Base-by-base conservation (phyloP, 2,329 filamentous ascomycete species). In the Fusarium floridanum region DNA sequence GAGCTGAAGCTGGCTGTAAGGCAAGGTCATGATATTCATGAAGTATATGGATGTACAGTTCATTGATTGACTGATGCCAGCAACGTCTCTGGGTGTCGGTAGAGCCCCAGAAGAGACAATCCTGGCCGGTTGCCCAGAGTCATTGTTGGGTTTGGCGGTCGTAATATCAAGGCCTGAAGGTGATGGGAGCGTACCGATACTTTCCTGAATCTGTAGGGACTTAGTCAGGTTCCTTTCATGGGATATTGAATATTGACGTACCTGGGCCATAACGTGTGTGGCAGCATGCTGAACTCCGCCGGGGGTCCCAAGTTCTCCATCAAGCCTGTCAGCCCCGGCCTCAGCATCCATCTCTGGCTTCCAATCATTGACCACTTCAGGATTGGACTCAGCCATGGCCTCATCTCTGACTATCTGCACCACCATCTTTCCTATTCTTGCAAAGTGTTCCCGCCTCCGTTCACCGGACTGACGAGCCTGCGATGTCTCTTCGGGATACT, bases 301-400 rank as follows among this genome's bases (percentile, higher is more conserved):
- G 29, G 11, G 53, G 12, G 14, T 16, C 11, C 11, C 29, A 55
- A 36, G n/a, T 22, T 17, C 29, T 16, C 29, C n/a, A 22, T 36
- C 12, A 29, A 50, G 16, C 16, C 45, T 50, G 10, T n/a, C 45
- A 29, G 16, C 16, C 45, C n/a, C 45, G 45, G 45, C 5, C 45
- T 29, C 45, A 10, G 16, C 14, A 11, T 50, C 45, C 16, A 6
- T 29, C 53, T 36, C 53, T 32, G n/a, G 12, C 29, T 56, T 36
- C 53, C 53, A 56, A 56, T 32, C 53, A 36, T 43, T 86, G 74
- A 17, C 82, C 81, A 43, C 87, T 81, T 0, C 57, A 61, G 57
- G 10, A 34, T 24, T 43, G 4, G 39, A 6, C 24, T 41, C 37
- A 22, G 20, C 24, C 37, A 70, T 67, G 9, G 67, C 63, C 43